Conservation (phyloP, 1,284 basidiomycete species). For the Malassezia sympodialis region DNA sequence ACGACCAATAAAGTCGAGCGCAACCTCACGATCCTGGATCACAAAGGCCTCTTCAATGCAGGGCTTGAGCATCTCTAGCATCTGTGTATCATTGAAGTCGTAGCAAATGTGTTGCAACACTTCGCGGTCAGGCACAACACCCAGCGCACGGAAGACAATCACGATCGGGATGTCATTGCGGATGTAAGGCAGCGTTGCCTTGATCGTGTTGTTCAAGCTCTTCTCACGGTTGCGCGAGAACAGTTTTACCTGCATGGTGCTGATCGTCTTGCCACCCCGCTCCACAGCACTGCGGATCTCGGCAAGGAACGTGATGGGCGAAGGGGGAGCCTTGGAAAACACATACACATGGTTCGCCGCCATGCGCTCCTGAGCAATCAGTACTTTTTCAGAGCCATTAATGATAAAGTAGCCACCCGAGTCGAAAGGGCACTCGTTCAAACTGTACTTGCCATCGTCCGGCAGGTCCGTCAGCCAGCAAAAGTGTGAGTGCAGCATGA, state of each 20-base stretch:
- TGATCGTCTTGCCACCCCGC: conserved; percentile 95
- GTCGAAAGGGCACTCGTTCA: conserved; percentile 96
- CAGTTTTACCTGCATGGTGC: conserved; percentile 96
- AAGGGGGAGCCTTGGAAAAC: conserved; percentile 94
- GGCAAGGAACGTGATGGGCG: conserved; percentile 86
- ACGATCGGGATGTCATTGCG: conserved; percentile 97
- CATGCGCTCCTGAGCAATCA: conserved; percentile 99
- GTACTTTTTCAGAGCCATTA: conserved; percentile 97
- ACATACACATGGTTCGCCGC: conserved; percentile 99
- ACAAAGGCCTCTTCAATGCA: conserved; percentile 98
- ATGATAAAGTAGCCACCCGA: conserved; percentile 95
- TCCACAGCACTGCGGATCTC: conserved; percentile 97
- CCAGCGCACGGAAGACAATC: conserved; percentile 95
- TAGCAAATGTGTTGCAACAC: conserved; percentile 98
- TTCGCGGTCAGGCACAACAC: conserved; percentile 93
- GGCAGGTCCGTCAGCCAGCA: conserved; percentile 75
- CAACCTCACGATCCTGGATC: conserved; percentile 87
- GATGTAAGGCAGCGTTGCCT: conserved; percentile 94
- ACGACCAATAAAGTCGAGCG: conserved; percentile 90
- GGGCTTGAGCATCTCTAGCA: conserved; percentile 96
- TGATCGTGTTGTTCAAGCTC: conserved; percentile 76
- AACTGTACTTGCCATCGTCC: conserved; percentile 71
- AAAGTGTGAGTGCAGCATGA: conserved; percentile 93
- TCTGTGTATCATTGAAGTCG: conserved; percentile 85
- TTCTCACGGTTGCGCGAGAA: conserved; percentile 79